phyloP scores from a whole-genome alignment of 108 stramenopile species.

The Halocafeteria seosinensis region DNA sequence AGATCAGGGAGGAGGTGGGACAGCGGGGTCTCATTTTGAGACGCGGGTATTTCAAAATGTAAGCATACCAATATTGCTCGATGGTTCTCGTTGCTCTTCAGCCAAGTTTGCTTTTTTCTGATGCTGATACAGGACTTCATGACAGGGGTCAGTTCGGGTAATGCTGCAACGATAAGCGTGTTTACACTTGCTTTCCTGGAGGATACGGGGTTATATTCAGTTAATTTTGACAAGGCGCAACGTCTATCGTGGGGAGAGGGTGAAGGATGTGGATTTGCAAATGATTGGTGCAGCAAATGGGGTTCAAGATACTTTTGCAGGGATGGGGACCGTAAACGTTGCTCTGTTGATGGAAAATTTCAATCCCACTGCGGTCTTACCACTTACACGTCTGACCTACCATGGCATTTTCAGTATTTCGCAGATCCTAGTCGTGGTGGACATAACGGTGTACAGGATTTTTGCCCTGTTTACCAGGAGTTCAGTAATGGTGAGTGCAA shows the following conservation, averaged over 20 bases:
- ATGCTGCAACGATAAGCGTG: slow-evolving; percentile 15
- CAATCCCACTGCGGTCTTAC: background rate
- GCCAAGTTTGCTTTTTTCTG: no score
- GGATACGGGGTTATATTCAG: slow-evolving; percentile 34
- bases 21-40: background rate
- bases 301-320: background rate
- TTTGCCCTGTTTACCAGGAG: background rate
- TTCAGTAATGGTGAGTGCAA: background rate
- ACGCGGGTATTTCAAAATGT: slow-evolving; percentile 26
- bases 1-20: background rate
- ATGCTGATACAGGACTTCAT: no score
- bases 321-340: background rate
- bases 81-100: no score
- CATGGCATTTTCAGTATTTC: slow-evolving; percentile 3
- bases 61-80: no score
- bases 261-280: slow-evolving; percentile 29
- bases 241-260: slow-evolving; percentile 26
- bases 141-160: slow-evolving; percentile 2
- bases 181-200: slow-evolving; percentile 32
- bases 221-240: slow-evolving; percentile 21
- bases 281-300: slow-evolving; percentile 8
- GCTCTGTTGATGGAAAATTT: background rate
- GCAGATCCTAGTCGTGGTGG: background rate
- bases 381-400: background rate
- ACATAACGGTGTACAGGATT: background rate